Percentiles rank a stretch among this genome's conserved stretches.
These are phyloP conservation scores for Phytophthora pluvialis DNA, from an alignment of 352 stramenopile species.

Conservation along the genomic window DNA sequence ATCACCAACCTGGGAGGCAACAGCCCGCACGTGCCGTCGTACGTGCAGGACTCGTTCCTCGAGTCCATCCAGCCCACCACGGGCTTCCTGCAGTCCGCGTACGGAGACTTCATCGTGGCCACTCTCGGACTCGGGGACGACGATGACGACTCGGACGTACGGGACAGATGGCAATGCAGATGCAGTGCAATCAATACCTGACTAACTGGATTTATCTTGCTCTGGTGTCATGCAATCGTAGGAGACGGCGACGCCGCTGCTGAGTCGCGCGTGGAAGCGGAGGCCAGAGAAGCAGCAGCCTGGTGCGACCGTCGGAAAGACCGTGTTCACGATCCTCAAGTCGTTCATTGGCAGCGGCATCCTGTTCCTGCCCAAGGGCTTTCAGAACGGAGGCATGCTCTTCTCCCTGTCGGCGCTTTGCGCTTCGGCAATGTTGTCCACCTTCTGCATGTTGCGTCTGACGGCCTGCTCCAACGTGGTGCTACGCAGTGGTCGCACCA, in stretches of 20 bases:
- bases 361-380: constrained; percentile 71
- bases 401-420: constrained; percentile 63
- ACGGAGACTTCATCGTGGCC: constrained; percentile 63
- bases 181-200: constrained; percentile 10
- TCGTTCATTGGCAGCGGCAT: constrained; percentile 77
- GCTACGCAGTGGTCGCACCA: constrained; percentile 29
- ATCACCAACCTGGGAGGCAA: constrained; percentile 46
- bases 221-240: constrained; percentile 9
- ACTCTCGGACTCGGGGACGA: constrained; percentile 56
- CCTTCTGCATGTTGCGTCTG: constrained; percentile 69
- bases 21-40: constrained; percentile 38
- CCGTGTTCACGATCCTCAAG: constrained; percentile 75
- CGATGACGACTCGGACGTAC: constrained; percentile 47
- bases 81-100: constrained; percentile 51
- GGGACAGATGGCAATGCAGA: constrained; percentile 19
- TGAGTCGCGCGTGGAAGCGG: constrained; percentile 40
- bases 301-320: constrained; percentile 56
- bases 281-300: constrained; percentile 28
- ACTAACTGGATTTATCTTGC: constrained; percentile 14
- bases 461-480: constrained; percentile 58
- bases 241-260: constrained; percentile 49
- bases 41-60: constrained; percentile 60
- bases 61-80: constrained; percentile 48
- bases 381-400: constrained; percentile 72
- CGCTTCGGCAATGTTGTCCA: constrained; percentile 53